Percentiles rank a stretch among this genome's conserved stretches.
Conservation (phyloP, 2,329 filamentous ascomycete species). For the Aspergillus tamarii region DNA sequence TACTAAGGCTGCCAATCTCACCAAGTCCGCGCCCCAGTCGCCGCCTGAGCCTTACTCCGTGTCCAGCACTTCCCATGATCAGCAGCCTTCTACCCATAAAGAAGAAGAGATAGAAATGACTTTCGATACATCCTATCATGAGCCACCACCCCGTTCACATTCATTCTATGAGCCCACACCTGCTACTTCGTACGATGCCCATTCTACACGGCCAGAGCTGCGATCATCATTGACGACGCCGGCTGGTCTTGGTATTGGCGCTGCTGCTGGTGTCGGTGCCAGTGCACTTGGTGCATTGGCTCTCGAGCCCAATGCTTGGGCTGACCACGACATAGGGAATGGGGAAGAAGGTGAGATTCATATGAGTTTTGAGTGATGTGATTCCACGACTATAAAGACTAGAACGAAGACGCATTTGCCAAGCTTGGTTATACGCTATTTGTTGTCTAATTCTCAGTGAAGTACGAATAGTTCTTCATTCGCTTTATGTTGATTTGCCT, state of each 20-base stretch:
- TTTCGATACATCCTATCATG: constrained; percentile 67
- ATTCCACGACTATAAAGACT: constrained; percentile 18
- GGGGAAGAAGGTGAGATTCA: constrained; percentile 76
- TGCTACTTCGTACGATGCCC: constrained; percentile 13
- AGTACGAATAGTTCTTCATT: background rate
- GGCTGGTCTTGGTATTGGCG: constrained; percentile 26
- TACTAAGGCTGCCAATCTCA: constrained; percentile 30
- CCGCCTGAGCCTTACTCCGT: constrained; percentile 21
- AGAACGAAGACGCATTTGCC: constrained; percentile 7
- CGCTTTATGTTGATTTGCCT: background rate
- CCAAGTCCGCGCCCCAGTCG: constrained; percentile 21
- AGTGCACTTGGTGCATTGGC: constrained; percentile 34
- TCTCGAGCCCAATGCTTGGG: constrained; percentile 68
- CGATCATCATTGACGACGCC: constrained; percentile 38
- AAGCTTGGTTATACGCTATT: constrained; percentile 7
- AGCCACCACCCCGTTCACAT: constrained; percentile 31
- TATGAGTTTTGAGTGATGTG: constrained; percentile 75
- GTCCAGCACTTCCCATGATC: constrained; percentile 14
- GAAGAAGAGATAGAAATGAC: constrained; percentile 64
- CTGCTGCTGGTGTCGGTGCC: constrained; percentile 24
- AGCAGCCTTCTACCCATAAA: constrained; percentile 17
- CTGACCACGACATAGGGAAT: constrained; percentile 66
- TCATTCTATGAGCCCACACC: constrained; percentile 21
- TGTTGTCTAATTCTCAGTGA: constrained; percentile 1
- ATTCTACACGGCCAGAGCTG: constrained; percentile 30